Percentiles rank a stretch among this genome's conserved stretches.
These are phyloP conservation scores for Sphagnum magellanicum DNA, from an alignment of 228 moss, liverwort and hornwort species.

Conservation along the genomic window DNA sequence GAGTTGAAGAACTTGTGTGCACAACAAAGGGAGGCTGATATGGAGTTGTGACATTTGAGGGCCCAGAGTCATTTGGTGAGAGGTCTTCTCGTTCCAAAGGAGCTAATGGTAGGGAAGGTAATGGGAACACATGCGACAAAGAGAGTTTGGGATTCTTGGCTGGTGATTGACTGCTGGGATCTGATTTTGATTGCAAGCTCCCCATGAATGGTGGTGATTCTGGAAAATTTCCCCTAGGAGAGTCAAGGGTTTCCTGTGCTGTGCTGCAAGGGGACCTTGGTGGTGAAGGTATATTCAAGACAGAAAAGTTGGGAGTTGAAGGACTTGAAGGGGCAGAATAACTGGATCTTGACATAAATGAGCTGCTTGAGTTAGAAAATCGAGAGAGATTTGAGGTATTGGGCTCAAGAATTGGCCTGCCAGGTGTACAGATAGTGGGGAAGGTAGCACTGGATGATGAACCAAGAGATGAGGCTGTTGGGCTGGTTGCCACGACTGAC, in stretches of 20 bases:
- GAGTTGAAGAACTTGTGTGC: constrained; percentile 6
- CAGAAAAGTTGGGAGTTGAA: constrained; percentile 29
- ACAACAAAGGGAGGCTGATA: constrained; percentile 7
- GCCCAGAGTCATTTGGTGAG: constrained; percentile 16
- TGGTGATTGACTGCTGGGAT: constrained; percentile 15
- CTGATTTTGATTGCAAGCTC: constrained; percentile 4
- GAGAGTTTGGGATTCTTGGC: constrained; percentile 37
- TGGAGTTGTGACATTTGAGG: constrained; percentile 15
- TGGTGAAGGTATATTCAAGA: constrained; percentile 37
- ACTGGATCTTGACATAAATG: constrained; percentile 25
- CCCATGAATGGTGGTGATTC: neutral
- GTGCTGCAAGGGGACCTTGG: constrained; percentile 28
- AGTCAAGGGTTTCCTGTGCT: constrained; percentile 18
- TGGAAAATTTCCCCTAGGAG: constrained; percentile 18
- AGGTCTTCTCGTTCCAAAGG: constrained; percentile 8
- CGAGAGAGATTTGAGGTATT: constrained; percentile 36
- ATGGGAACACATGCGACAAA: constrained; percentile 18
- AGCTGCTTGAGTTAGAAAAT: constrained; percentile 29
- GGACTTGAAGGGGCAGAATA: constrained; percentile 31
- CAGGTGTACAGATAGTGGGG: constrained; percentile 7
- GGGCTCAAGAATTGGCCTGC: constrained; percentile 19
- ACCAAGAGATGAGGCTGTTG: constrained; percentile 17
- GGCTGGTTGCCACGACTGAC: constrained; percentile 13
- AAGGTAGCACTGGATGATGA: constrained; percentile 21
- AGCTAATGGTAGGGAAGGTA: constrained; percentile 6